Percentiles rank a stretch among this genome's conserved stretches.
These are phyloP conservation scores for Hypoxylon sp. DNA, from an alignment of 2,329 filamentous ascomycete genomes.

Conservation along the genomic window DNA sequence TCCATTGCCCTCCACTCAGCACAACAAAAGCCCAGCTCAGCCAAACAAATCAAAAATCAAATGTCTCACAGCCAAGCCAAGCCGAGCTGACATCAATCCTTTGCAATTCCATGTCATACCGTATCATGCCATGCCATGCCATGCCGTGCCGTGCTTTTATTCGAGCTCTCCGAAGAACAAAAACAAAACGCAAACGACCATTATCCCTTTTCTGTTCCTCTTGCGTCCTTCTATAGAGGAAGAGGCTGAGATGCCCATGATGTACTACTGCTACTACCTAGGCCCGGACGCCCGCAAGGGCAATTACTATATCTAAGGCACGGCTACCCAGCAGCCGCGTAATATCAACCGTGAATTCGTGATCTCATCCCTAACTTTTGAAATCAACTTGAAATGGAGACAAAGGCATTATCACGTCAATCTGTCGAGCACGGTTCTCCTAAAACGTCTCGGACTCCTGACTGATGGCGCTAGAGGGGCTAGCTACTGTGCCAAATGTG, in stretches of 20 bases:
- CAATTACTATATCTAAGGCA: constrained; percentile 45
- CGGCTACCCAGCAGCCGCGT: constrained; percentile 38
- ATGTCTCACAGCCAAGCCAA: constrained; percentile 8
- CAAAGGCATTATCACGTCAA: constrained; percentile 50
- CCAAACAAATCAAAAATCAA: constrained; percentile 13
- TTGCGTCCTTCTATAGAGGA: constrained; percentile 29
- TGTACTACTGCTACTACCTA: constrained; percentile 19
- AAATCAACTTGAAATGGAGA: constrained; percentile 54
- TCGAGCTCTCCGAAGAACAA: constrained; percentile 25
- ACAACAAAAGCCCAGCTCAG: constrained; percentile 8
- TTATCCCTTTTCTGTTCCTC: constrained; percentile 26
- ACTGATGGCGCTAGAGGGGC: constrained; percentile 55
- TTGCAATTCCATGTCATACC: constrained; percentile 19
- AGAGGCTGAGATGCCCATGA: constrained; percentile 25
- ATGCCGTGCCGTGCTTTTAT: constrained; percentile 32
- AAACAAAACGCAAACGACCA: constrained; percentile 16
- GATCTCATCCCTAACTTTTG: constrained; percentile 37
- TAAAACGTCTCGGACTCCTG: constrained; percentile 70
- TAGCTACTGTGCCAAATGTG: constrained; percentile 66
- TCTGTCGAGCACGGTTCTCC: constrained; percentile 51
- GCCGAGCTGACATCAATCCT: constrained; percentile 16
- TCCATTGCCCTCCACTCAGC: background rate
- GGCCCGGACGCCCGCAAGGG: constrained; percentile 33
- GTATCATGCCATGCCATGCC: constrained; percentile 9
- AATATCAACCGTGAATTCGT: constrained; percentile 33